Evolutionary conservation across 768 basidiomycete genomes (phyloP), one percentile per base, ranked within the genome.

Genomic region (Boletus fagicola): DNA sequence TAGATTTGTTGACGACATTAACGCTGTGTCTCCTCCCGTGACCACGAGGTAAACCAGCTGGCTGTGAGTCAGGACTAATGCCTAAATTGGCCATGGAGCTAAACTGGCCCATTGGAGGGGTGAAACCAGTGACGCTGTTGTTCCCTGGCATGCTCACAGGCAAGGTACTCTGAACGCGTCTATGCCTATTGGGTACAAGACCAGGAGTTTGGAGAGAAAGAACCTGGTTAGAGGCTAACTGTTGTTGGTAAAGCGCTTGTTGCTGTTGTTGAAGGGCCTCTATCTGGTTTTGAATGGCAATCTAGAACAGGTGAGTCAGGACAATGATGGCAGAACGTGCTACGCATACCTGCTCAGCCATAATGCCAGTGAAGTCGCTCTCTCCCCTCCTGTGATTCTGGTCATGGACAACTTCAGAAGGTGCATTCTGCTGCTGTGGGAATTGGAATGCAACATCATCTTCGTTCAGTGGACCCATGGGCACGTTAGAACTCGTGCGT

Each of bases 21-120:
- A 95, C 93, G 61, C 92, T 94, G 72, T 94, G 92, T 56, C 94
- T 79, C 45, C 94, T 82, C 39, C 91, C 93, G 69, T 96, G 94
- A 26, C 90, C 90, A 57, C 90, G 85, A 49, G 90, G 88, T 47
- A 90, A 74, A 43, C 83, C 83, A 63, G 83, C 78, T 40, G 81
- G 71, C 64, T 88, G 87, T 13, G 81, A 81, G 65, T 90, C 89
- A 39, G 88, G 74, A 36, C 81, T 84, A 40, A 88, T 62, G n/a
- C 75, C 70, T 16, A 86, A 70, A 53, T 75, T 80, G 52, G 71
- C 73, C 57, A 86, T 61, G 49, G 77, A 80, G 47, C 79, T 80
- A 62, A 89, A 88, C 66, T 90, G 86, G 54, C 83, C 83, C 82
- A 92, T 87, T 6, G 71, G 67, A 26, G 72, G 56, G 30, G 54